phyloP scores from a whole-genome alignment of 148 eudicot genomes.

The Polygonum maritimum region DNA sequence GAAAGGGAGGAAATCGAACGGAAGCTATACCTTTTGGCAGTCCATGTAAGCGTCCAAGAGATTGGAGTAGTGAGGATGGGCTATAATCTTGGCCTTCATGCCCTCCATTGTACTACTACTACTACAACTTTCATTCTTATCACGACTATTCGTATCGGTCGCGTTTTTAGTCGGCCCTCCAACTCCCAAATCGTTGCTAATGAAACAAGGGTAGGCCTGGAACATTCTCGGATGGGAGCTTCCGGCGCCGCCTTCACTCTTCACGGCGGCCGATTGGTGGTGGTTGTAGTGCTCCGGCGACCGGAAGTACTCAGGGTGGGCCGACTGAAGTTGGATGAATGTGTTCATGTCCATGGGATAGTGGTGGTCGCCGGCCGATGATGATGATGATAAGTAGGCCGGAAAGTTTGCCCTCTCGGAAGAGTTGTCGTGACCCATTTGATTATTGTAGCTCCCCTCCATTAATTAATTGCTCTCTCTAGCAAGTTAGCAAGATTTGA shows the following conservation, averaged over 20 bases:
- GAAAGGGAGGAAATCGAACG: not conserved
- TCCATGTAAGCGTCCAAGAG: conserved; percentile 61
- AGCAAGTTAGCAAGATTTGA: too few species aligned
- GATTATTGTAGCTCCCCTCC: not conserved
- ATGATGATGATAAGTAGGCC: not conserved
- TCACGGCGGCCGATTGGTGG: not conserved
- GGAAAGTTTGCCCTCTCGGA: not conserved
- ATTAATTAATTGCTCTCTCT: not conserved
- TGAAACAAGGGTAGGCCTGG: conserved; percentile 5
- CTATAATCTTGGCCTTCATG: conserved; percentile 55
- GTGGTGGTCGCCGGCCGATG: not conserved
- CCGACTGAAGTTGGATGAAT: not conserved
- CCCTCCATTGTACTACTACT: conserved; percentile 24
- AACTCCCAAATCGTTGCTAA: not conserved
- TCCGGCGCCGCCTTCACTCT: conserved; percentile 1
- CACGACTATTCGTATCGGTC: not conserved
- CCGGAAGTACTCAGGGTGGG: conserved; percentile 6
- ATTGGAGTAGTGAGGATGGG: conserved; percentile 60
- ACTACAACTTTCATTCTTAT: not conserved
- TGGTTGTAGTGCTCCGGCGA: not conserved
- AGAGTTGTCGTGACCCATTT: not conserved
- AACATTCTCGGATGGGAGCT: not conserved
- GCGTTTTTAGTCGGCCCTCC: not conserved
- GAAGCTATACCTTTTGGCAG: conserved; percentile 47
- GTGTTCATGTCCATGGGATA: conserved; percentile 2